Base-by-base conservation (phyloP, 1,284 basidiomycete species). In the Mycena citricolor region DNA sequence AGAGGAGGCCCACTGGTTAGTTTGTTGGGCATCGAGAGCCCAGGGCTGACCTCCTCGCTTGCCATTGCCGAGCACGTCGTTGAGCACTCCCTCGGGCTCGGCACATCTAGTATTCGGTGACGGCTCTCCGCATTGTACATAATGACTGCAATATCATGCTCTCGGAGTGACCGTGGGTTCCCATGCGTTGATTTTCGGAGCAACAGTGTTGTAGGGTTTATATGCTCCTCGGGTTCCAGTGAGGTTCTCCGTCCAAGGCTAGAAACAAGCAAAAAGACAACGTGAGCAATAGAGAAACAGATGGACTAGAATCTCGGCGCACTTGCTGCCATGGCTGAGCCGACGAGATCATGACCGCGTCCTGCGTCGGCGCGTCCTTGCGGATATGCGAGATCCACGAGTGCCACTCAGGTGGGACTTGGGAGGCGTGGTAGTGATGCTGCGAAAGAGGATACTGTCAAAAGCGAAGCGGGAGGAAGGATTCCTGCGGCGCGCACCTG, bases 361-460 rank as follows among this genome's bases (percentile, higher is more conserved):
- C 94, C 54, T 86, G 73, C 2, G 76, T 69, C 2, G 94, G 94
- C 5, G 90, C 77, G 29, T 83, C 77, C 55, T 82, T 77, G 36
- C 94, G 88, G 59, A 94, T 95, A 62, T 95, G 91, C n/a, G 76
- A 74, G 22, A 97, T 66, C 94, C 94, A 97, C 7, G 92, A 81
- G 66, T 94, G 92, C 94, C 94, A 97, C 66, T 94, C 92, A 2
- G 92, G 79, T 23, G 92, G 88, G 26, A 94, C 83, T 72, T 97
- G 94, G 0, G 90, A 80, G 8, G 89, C 90, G 61, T 95, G 89
- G 67, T 77, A 86, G 56, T 94, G 81, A 62, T 94, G 87, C 81
- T 90, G 57, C 12, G 38, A 17, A 39, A 33, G 12, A 43, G 16
- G 44, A 37, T 39, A 38, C 32, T 42, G 22, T 42, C 19, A 32